Evolutionary conservation across 441 rosid species (phyloP), one percentile per base, ranked within the genome.

Genomic region (Melastoma candidum): DNA sequence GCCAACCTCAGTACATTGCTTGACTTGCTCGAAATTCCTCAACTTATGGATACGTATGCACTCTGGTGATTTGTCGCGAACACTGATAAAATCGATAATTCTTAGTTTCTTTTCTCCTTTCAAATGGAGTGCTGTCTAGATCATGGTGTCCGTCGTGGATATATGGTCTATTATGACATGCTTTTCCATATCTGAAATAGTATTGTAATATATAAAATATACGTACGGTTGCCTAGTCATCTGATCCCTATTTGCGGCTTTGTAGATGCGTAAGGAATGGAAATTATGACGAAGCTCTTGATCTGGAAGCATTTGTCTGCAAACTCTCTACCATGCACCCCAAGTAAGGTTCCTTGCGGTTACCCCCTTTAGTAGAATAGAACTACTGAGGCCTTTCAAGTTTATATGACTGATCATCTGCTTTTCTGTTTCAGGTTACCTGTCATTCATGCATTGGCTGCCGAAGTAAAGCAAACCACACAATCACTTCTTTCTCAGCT

Each of bases 11-110:
- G 94, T 65, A 82, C 86, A 72, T 74, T 88, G 73, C 97, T 92
- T 39, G 98, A 88, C 71, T 81, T 92, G 79, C 98, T 92, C 54
- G 97, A 88, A 75, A 92, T 92, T 64, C 98, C 97, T 65, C 98
- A 88, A 74, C 98, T 88, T 58, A 92, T 92, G 98, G 98, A 88
- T 74, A 92, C 98, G 97, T 92, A 75, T 32, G 41, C 41, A 32
- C 41, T 32, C 41, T 32, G 41, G 41, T 32, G 41, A 32, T 32
- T 32, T 2, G 41, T 32, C 8, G 41, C 8, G 8, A 32, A 32
- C 8, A 8, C 8, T 32, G 8, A 32, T 8, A 32, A 6, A 4
- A 32, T 32, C 41, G 8, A 32, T 32, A 4, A 1, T 1, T 4
- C 8, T 32, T 8, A 6, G 41, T 4, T 4, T 8, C 8, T 32